A percentile compares a stretch with the other conserved stretches of the same genome.
phyloP scores from a whole-genome alignment of 2,329 filamentous ascomycete species.

The Sporothrix mexicana region DNA sequence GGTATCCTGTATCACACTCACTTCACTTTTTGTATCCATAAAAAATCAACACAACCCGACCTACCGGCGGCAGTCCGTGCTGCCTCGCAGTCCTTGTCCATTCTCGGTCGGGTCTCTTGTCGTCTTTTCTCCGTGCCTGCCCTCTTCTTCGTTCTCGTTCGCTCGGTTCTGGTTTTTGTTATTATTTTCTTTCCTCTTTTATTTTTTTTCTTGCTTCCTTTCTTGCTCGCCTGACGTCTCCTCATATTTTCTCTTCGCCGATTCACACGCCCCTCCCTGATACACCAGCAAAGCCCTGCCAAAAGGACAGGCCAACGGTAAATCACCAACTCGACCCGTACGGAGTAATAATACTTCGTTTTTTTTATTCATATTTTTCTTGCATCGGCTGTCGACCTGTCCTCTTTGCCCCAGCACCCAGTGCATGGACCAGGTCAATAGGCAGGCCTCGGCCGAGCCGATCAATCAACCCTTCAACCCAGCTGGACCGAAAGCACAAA shows the following conservation, averaged over 20 bases:
- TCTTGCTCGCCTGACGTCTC: neutral
- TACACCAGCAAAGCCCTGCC: neutral
- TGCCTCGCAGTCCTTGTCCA: constrained; percentile 14
- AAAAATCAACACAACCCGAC: constrained; percentile 21
- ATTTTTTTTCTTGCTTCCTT: neutral
- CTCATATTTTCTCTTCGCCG: neutral
- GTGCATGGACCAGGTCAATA: constrained; percentile 19
- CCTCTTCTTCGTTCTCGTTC: constrained; percentile 7
- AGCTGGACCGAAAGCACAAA: constrained; percentile 10
- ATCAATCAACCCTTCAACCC: neutral
- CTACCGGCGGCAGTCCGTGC: constrained; percentile 25
- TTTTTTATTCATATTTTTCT: neutral
- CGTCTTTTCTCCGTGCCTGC: constrained; percentile 30
- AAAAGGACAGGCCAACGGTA: neutral
- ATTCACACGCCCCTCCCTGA: constrained; percentile 11
- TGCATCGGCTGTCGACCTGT: constrained; percentile 14
- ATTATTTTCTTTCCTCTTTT: neutral
- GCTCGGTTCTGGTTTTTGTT: neutral
- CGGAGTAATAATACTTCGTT: too few relatives aligned
- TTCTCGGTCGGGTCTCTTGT: constrained; percentile 18
- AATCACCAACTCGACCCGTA: neutral
- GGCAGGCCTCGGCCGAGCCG: constrained; percentile 22
- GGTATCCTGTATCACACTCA: constrained; percentile 22
- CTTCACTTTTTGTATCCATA: neutral
- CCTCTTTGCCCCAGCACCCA: neutral